Evolutionary conservation across 148 eudicot species (phyloP).

Genomic region (Amaranthus palmeri): DNA sequence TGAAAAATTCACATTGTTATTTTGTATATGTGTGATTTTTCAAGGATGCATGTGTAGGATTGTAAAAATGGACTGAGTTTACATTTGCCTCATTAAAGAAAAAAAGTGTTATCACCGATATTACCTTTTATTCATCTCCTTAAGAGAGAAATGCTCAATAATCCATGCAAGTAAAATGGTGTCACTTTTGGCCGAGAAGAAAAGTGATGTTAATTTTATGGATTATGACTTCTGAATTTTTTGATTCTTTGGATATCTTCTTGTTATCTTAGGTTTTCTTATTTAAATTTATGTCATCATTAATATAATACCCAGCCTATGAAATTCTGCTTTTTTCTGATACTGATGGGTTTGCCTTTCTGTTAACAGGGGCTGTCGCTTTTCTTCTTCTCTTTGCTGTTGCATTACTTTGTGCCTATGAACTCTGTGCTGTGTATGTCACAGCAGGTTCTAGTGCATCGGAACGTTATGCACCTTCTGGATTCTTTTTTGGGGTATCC

Average conservation of each 20-base stretch:
- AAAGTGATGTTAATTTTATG: neutral
- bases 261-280: neutral
- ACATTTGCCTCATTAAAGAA: neutral
- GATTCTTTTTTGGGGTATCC: constrained; percentile 99
- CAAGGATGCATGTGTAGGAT: no score
- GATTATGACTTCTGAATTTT: neutral
- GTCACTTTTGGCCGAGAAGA: neutral
- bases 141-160: neutral
- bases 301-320: neutral
- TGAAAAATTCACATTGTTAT: no score
- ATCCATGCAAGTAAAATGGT: neutral
- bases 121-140: neutral
- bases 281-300: neutral
- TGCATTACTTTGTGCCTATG: constrained; percentile 88
- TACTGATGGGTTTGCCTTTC: constrained; percentile 10
- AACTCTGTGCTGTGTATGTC: constrained; percentile 95
- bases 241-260: neutral
- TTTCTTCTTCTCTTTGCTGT: constrained; percentile 89
- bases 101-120: no score
- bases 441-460: constrained; percentile 87
- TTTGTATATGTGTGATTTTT: no score
- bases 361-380: constrained; percentile 84
- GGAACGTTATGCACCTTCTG: constrained; percentile 87
- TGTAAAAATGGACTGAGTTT: neutral
- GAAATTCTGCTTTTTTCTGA: neutral